Evolutionary conservation across 208 protist genomes (phyloP).

Genomic region (Polymyxa betae): DNA sequence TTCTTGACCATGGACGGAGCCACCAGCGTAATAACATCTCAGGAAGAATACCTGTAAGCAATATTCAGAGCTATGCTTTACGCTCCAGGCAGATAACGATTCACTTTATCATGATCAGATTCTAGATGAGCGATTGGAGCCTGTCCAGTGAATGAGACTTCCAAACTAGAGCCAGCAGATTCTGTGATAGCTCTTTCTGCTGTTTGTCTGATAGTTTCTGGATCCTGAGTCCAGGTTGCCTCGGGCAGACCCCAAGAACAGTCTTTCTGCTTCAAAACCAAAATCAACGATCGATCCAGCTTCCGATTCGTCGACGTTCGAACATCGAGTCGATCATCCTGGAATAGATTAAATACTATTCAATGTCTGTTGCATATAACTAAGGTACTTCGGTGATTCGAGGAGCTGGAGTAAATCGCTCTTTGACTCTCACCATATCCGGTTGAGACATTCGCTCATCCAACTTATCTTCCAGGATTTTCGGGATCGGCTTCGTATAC

Average conservation of each 20-base stretch:
- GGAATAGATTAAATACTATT: background rate
- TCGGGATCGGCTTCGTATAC: slow-evolving; percentile 29
- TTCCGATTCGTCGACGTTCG: slow-evolving; percentile 20
- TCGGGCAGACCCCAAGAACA: background rate
- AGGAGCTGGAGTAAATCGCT: background rate
- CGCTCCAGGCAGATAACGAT: background rate
- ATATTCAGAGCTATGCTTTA: background rate
- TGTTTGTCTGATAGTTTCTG: slow-evolving; percentile 35
- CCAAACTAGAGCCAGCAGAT: background rate
- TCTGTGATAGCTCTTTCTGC: background rate
- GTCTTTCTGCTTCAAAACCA: background rate
- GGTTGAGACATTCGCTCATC: slow-evolving; percentile 8
- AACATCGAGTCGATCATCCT: slow-evolving; percentile 22
- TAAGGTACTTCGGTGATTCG: background rate
- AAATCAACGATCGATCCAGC: background rate
- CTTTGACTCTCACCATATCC: background rate
- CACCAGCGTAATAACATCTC: background rate
- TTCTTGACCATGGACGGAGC: background rate
- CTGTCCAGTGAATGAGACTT: slow-evolving; percentile 12
- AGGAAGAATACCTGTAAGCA: slow-evolving; percentile 29
- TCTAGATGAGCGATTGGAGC: slow-evolving; percentile 7
- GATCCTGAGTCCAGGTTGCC: background rate
- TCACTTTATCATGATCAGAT: background rate
- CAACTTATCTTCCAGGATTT: background rate
- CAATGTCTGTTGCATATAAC: background rate